Evolutionary conservation across 495 filamentous ascomycete species (phyloP).

Genomic region (Glonium stellatum): DNA sequence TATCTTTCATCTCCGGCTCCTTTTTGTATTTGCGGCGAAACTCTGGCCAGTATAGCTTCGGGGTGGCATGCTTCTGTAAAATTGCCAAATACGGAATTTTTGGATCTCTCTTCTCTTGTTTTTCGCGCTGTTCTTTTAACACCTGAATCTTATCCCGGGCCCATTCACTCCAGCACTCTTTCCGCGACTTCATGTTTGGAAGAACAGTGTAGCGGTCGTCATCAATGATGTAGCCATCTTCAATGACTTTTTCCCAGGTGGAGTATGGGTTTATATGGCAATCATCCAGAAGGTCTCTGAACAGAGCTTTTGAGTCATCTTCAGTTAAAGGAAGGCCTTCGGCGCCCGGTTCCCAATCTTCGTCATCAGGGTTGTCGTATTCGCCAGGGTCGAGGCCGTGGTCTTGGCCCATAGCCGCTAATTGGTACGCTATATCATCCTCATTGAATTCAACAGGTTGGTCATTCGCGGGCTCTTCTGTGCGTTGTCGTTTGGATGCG

Average conservation of each 20-base stretch:
- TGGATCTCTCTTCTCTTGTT: slow-evolving; percentile 77
- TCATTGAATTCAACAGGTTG: slow-evolving; percentile 84
- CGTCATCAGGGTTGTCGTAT: slow-evolving; percentile 58
- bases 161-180: slow-evolving; percentile 79
- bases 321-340: slow-evolving; percentile 42
- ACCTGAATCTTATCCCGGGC: slow-evolving; percentile 61
- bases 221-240: slow-evolving; percentile 74
- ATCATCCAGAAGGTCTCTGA: slow-evolving; percentile 81
- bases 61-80: slow-evolving; percentile 69
- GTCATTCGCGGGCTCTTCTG: slow-evolving; percentile 46
- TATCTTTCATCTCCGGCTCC: slow-evolving; percentile 71
- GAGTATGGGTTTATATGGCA: slow-evolving; percentile 75
- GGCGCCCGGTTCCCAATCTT: slow-evolving; percentile 60
- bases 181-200: slow-evolving; percentile 69
- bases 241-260: slow-evolving; percentile 82
- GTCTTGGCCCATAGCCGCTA: slow-evolving; percentile 74
- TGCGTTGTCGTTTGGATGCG: slow-evolving; percentile 59
- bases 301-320: slow-evolving; percentile 50
- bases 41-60: slow-evolving; percentile 93
- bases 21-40: slow-evolving; percentile 87
- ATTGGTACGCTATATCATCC: slow-evolving; percentile 88
- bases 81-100: slow-evolving; percentile 77
- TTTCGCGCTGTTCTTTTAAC: slow-evolving; percentile 64
- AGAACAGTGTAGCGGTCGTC: slow-evolving; percentile 82
- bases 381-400: slow-evolving; percentile 66